These are phyloP conservation scores for Xylariaceae sp. DNA, from an alignment of 2,329 filamentous ascomycete genomes.

Conservation along the genomic window DNA sequence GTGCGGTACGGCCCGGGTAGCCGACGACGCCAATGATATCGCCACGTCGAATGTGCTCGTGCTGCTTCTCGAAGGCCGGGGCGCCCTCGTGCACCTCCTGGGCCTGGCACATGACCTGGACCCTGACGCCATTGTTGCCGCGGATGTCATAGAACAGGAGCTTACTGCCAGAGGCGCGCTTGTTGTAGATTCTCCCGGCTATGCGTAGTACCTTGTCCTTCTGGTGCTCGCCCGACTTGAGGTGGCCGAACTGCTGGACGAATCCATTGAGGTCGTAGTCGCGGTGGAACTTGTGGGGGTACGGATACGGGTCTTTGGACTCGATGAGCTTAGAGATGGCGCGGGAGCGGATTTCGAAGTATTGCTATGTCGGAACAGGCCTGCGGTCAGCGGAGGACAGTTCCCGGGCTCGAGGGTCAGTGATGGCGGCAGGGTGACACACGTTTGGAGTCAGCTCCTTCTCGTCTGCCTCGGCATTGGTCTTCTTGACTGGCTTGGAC, in stretches of 20 bases:
- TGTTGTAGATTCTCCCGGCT: conserved; percentile 83
- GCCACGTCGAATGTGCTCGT: conserved; percentile 80
- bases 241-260: conserved; percentile 64
- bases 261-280: conserved; percentile 79
- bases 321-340: conserved; percentile 68
- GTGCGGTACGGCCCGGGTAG: conserved; percentile 76
- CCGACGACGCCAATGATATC: conserved; percentile 88
- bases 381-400: too few relatives aligned
- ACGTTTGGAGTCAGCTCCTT: conserved; percentile 73
- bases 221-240: conserved; percentile 82
- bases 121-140: conserved; percentile 49
- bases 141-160: conserved; percentile 87
- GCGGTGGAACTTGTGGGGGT: conserved; percentile 89
- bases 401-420: conserved; percentile 3
- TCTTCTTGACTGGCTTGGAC: conserved; percentile 33
- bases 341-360: conserved; percentile 92
- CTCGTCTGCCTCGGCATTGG: conserved; percentile 45
- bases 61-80: conserved; percentile 72
- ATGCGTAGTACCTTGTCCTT: conserved; percentile 69
- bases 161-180: conserved; percentile 74
- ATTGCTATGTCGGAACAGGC: too few relatives aligned
- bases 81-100: conserved; percentile 64
- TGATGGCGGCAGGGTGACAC: conserved; percentile 8
- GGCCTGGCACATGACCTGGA: conserved; percentile 89
- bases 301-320: conserved; percentile 67